Evolutionary conservation across 2,329 filamentous ascomycete genomes (phyloP), one percentile per base, ranked within the genome.

Genomic region (Hyphodiscus sp.): DNA sequence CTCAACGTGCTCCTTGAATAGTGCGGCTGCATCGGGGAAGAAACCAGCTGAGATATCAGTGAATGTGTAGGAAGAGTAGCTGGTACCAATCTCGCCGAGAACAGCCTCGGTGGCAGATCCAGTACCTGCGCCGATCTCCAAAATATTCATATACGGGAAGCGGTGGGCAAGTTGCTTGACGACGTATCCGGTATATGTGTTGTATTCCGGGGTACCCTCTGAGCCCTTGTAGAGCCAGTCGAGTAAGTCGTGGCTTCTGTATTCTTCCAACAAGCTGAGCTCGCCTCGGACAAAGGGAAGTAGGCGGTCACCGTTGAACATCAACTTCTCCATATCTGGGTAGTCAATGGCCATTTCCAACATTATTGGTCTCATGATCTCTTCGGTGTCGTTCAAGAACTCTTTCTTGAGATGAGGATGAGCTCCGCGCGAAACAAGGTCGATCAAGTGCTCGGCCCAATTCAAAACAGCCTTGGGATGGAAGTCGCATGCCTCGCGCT

Each of bases 1-100:
- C 15, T 45, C 23, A 9, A 11, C n/a, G 11, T 45, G 16, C 33
- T 62, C 41, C 44, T 68, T 63, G 11, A 69, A 66, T 7, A 51
- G 49, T 19, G 65, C 56, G 13, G 60, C 53, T 0, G 70, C 71
- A 1, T 61, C 57, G n/a, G 69, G 67, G 48, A 77, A 75, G 63
- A 74, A 74, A 6, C 65, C 69, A 2, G 67, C 51, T 0, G 70
- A 71, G 13, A 76, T 69, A 54, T 77, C 75, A 0, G 76, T 77
- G 60, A 66, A 78, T 0, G 70, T 74, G 59, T 78, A 78, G 1
- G 64, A 66, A 2, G 63, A 54, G 47, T 70, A 73, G 2, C 26
- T 26, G 23, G 11, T 13, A 1, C 62, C 67, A 13, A 75, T 55
- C 2, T 49, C 47, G 1, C 60, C 49, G 2, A 77, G 59, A 5